Evolutionary conservation across 1,284 basidiomycete species (phyloP), one percentile per base, ranked within the genome.

Genomic region (Naganishia cerealis): DNA sequence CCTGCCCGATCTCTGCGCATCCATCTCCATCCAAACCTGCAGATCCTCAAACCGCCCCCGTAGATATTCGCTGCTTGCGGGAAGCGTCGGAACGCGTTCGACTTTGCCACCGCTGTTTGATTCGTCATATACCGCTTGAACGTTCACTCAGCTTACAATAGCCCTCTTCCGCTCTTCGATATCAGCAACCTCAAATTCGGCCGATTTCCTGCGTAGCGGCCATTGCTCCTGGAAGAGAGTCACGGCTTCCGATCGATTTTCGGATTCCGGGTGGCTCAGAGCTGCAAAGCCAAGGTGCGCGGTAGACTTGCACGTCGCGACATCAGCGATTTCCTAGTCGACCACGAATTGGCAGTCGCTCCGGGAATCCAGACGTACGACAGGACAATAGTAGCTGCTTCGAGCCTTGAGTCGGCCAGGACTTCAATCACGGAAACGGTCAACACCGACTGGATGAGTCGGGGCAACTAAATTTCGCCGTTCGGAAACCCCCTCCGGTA

Each of bases 121-220:
- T 57, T 57, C 55, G 55, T 57, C 55, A 57, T 57, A 57, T 40
- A 57, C 46, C 5, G 12, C 46, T 21, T 8, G 40, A 42, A 42
- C 46, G 21, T n/a, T n/a, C 46, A 24, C n/a, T 50, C 46, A 50
- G 46, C 46, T 21, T 50, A 50, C 46, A 24, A 13, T 6, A 33
- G 29, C 29, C 29, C 29, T 33, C 29, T 33, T 6, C 29, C 29
- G 29, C 29, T 33, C 3, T 33, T 33, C 29, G 29, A 33, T 33
- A 33, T 33, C 29, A 33, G 29, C 29, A 33, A 33, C 6, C 29
- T 33, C 29, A 33, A 33, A 33, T 33, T 33, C 29, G 29, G 2
- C 29, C 29, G 29, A 33, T 6, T 6, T 33, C 29, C 29, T 33
- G 29, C 29, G 29, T 33, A 33, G 29, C 29, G 29, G 6, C 29